Conservation (phyloP, 352 stramenopile species). For the Globisporangium sylvaticum region DNA sequence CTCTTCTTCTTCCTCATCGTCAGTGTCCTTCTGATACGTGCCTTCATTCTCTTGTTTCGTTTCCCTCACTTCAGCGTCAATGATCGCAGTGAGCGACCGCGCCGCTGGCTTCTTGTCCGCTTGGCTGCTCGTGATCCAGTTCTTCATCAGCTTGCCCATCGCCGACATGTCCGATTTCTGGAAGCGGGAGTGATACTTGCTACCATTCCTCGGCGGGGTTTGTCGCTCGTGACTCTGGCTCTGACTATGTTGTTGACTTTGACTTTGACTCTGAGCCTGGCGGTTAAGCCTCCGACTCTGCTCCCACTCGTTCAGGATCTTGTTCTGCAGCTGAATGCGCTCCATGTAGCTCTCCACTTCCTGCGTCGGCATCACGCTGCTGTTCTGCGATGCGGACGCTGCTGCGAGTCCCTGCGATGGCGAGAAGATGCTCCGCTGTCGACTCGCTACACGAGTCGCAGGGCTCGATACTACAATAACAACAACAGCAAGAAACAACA, state of each 20-base stretch:
- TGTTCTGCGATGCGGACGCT: not conserved
- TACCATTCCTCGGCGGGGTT: not conserved
- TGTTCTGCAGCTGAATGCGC: slow-evolving; percentile 44
- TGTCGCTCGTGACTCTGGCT: slow-evolving; percentile 6
- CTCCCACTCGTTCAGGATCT: slow-evolving; percentile 49
- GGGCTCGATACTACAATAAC: not conserved
- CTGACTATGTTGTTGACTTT: not conserved
- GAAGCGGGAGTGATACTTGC: not conserved
- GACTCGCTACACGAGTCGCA: not conserved
- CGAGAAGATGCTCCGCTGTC: slow-evolving; percentile 11
- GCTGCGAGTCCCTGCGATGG: not conserved
- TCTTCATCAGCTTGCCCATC: slow-evolving; percentile 16
- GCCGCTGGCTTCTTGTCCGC: slow-evolving; percentile 5
- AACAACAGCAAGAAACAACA: not conserved
- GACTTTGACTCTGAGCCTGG: not conserved
- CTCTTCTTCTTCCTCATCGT: slow-evolving; percentile 19
- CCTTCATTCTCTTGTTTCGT: not conserved
- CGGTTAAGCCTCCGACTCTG: slow-evolving; percentile 11
- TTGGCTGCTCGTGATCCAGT: slow-evolving; percentile 11
- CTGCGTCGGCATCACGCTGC: slow-evolving; percentile 39
- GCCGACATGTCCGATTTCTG: slow-evolving; percentile 5
- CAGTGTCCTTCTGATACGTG: not conserved
- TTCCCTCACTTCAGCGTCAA: slow-evolving; percentile 3
- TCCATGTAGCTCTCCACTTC: slow-evolving; percentile 51
- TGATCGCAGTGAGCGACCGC: slow-evolving; percentile 1